Percentiles rank a stretch among this genome's conserved stretches.
phyloP scores from a whole-genome alignment of 768 basidiomycete genomes.

The Termitomyces sp. region DNA sequence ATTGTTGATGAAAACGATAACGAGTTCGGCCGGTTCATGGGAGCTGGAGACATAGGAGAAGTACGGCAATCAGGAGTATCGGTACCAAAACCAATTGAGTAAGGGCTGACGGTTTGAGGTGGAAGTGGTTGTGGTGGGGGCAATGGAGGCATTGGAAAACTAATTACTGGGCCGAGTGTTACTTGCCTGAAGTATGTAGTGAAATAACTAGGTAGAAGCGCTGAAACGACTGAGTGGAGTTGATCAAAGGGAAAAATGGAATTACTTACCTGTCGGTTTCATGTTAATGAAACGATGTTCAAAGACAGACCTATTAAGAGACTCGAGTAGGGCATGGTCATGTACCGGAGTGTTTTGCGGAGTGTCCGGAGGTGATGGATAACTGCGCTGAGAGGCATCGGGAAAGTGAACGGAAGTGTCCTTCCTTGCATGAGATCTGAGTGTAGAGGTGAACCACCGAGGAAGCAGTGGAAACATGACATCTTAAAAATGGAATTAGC shows the following conservation, averaged over 20 bases:
- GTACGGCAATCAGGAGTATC: slow-evolving; percentile 33
- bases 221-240: slow-evolving; percentile 27
- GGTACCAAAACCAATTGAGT: slow-evolving; percentile 32
- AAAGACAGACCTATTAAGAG: slow-evolving; percentile 62
- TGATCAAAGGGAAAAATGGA: background rate
- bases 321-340: slow-evolving; percentile 70
- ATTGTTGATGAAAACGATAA: slow-evolving; percentile 52
- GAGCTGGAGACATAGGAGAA: slow-evolving; percentile 34
- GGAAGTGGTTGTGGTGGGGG: slow-evolving; percentile 59
- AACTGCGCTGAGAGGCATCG: slow-evolving; percentile 38
- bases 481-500: slow-evolving; percentile 38
- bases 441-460: slow-evolving; percentile 72
- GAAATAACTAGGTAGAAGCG: slow-evolving; percentile 66
- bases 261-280: slow-evolving; percentile 56
- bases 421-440: slow-evolving; percentile 50
- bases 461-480: slow-evolving; percentile 74
- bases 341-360: slow-evolving; percentile 39
- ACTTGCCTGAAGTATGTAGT: slow-evolving; percentile 71
- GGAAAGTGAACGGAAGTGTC: slow-evolving; percentile 50
- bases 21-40: slow-evolving; percentile 39
- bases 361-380: slow-evolving; percentile 32
- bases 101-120: slow-evolving; percentile 39
- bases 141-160: slow-evolving; percentile 68
- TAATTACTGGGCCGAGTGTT: slow-evolving; percentile 53
- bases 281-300: slow-evolving; percentile 71